Percentiles rank a stretch among this genome's conserved stretches.
Conservation (phyloP, 192 early-diverging fungal genomes). For the Obelidium mucronatum region DNA sequence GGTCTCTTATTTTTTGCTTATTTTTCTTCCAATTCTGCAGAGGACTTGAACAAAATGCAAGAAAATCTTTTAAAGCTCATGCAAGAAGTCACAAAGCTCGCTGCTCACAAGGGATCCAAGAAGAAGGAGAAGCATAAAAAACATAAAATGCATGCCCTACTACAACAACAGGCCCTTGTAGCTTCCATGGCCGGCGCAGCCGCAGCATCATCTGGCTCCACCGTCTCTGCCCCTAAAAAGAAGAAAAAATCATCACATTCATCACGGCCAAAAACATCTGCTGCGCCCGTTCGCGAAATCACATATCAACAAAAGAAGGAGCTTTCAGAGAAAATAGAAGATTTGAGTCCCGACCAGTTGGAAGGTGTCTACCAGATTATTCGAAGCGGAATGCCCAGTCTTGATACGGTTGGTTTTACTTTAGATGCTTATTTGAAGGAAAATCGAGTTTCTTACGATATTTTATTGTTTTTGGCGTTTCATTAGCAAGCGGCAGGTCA, state of each 20-base stretch:
- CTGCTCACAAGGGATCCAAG: slow-evolving; percentile 31
- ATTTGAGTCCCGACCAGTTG: slow-evolving; percentile 63
- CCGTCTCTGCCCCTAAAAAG: slow-evolving; percentile 41
- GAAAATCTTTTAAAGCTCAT: slow-evolving; percentile 36
- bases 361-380: slow-evolving; percentile 79
- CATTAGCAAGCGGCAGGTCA: slow-evolving; percentile 57
- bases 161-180: slow-evolving; percentile 13
- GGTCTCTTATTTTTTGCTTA: not conserved
- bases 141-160: slow-evolving; percentile 19
- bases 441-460: not conserved
- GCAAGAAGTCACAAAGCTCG: slow-evolving; percentile 35
- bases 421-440: not conserved
- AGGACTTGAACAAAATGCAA: slow-evolving; percentile 14
- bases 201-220: not conserved
- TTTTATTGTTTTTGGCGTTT: not conserved
- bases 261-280: not conserved
- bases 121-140: slow-evolving; percentile 44
- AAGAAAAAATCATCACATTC: slow-evolving; percentile 30
- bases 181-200: slow-evolving; percentile 23
- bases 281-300: slow-evolving; percentile 54
- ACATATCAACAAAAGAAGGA: slow-evolving; percentile 91
- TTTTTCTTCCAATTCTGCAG: not conserved
- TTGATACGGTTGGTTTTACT: slow-evolving; percentile 22
- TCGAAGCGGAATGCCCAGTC: slow-evolving; percentile 45
- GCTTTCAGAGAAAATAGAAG: slow-evolving; percentile 74